Evolutionary conservation across 2,329 filamentous ascomycete species (phyloP).

Genomic region (Fusarium falciforme): DNA sequence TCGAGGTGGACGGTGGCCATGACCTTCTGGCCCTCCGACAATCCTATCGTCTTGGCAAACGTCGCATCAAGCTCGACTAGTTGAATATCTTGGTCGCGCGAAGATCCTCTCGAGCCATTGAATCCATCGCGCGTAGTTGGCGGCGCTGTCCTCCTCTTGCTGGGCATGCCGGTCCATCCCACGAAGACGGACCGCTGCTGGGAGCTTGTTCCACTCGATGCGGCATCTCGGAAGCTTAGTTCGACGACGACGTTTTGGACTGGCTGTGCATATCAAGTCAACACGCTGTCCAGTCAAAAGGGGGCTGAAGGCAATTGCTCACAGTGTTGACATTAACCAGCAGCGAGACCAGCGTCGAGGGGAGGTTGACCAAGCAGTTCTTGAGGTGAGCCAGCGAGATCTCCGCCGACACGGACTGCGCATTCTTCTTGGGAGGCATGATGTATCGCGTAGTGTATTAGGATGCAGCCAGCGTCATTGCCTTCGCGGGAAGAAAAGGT

Average conservation of each 20-base stretch:
- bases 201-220: conserved; percentile 59
- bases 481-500: conserved; percentile 6
- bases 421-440: conserved; percentile 65
- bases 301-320: conserved; percentile 50
- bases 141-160: conserved; percentile 82
- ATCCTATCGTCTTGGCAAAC: conserved; percentile 79
- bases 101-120: conserved; percentile 66
- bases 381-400: conserved; percentile 88
- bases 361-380: conserved; percentile 95
- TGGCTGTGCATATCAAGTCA: conserved; percentile 63
- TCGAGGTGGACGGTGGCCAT: conserved; percentile 81
- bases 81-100: conserved; percentile 79
- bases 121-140: conserved; percentile 81
- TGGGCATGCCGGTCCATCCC: conserved; percentile 98
- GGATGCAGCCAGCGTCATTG: neutral
- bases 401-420: conserved; percentile 79
- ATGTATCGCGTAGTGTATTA: conserved; percentile 21
- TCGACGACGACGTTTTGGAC: conserved; percentile 98
- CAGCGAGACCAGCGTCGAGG: conserved; percentile 82
- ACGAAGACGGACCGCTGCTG: conserved; percentile 81
- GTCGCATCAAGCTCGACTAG: conserved; percentile 89
- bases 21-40: conserved; percentile 86
- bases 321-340: conserved; percentile 92
- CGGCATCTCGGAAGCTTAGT: conserved; percentile 74
- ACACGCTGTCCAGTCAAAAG: neutral